Conservation (phyloP, 768 basidiomycete species). For the Suillus fuscotomentosus region DNA sequence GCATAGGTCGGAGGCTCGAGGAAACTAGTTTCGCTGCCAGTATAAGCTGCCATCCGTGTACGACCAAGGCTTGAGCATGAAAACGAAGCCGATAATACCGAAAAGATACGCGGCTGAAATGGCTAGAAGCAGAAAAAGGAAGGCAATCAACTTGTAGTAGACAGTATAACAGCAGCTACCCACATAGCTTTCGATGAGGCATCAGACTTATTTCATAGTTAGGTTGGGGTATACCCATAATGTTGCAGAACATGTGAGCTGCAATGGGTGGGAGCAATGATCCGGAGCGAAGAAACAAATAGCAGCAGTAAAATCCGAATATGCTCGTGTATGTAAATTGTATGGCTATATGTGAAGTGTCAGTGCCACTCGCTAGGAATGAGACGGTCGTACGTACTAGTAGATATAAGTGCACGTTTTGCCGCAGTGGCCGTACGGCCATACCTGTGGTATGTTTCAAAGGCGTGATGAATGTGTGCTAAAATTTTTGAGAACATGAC, state of each 20-base stretch:
- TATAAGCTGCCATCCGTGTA: slow-evolving; percentile 36
- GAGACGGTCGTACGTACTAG: slow-evolving; percentile 39
- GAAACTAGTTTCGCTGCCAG: slow-evolving; percentile 31
- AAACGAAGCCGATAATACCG: slow-evolving; percentile 60
- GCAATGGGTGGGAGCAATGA: slow-evolving; percentile 76
- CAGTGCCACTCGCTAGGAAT: background rate
- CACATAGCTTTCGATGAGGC: slow-evolving; percentile 51
- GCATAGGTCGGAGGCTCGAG: background rate
- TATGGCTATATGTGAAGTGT: slow-evolving; percentile 52
- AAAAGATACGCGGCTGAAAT: slow-evolving; percentile 54
- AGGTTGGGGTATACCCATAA: slow-evolving; percentile 86
- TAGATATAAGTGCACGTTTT: slow-evolving; percentile 54
- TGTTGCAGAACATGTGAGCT: slow-evolving; percentile 90
- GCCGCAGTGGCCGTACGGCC: slow-evolving; percentile 69
- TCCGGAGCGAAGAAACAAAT: slow-evolving; percentile 82
- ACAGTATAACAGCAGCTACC: slow-evolving; percentile 24
- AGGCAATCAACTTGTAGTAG: slow-evolving; percentile 10
- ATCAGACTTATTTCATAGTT: slow-evolving; percentile 51
- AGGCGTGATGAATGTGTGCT: slow-evolving; percentile 94
- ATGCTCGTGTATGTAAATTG: slow-evolving; percentile 90
- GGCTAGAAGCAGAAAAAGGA: slow-evolving; percentile 34
- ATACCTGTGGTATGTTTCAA: slow-evolving; percentile 76
- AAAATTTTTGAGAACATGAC: slow-evolving; percentile 8
- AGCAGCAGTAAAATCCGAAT: slow-evolving; percentile 88
- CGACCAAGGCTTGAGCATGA: slow-evolving; percentile 54